These are phyloP conservation scores for Neurospora terricola DNA, from an alignment of 495 filamentous ascomycete genomes.

Conservation along the genomic window DNA sequence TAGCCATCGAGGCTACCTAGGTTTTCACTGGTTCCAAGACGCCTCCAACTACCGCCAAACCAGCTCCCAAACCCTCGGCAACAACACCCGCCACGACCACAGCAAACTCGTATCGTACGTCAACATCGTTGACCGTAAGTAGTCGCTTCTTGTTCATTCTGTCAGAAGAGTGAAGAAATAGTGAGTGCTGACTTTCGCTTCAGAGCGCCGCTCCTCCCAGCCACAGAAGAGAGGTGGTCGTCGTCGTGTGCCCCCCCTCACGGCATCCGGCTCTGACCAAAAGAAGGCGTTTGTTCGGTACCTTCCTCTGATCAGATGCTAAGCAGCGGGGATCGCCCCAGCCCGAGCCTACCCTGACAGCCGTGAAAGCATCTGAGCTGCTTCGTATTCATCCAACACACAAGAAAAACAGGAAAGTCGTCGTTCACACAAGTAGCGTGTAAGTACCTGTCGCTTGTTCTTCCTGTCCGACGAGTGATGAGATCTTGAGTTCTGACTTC, in stretches of 20 bases:
- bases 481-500: neutral
- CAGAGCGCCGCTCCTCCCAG: neutral
- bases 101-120: constrained; percentile 7
- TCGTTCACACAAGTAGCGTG: neutral
- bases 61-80: constrained; percentile 20
- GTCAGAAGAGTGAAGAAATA: neutral
- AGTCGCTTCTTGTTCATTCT: neutral
- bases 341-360: constrained; percentile 9
- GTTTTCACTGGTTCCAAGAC: constrained; percentile 6
- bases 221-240: neutral
- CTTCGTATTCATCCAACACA: constrained; percentile 15
- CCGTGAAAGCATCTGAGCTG: constrained; percentile 9
- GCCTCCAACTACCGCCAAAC: constrained; percentile 10
- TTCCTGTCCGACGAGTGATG: neutral
- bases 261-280: neutral
- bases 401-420: constrained; percentile 4
- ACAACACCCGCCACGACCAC: constrained; percentile 10
- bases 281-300: neutral
- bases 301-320: neutral
- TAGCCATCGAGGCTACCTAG: too few relatives aligned
- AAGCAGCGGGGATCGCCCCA: constrained; percentile 4
- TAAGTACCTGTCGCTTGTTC: neutral
- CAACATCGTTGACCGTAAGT: neutral
- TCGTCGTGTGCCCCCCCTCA: neutral
- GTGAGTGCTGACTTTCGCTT: neutral